Base-by-base conservation (phyloP, 257 asterid genomes). In the Petunia axillaris region DNA sequence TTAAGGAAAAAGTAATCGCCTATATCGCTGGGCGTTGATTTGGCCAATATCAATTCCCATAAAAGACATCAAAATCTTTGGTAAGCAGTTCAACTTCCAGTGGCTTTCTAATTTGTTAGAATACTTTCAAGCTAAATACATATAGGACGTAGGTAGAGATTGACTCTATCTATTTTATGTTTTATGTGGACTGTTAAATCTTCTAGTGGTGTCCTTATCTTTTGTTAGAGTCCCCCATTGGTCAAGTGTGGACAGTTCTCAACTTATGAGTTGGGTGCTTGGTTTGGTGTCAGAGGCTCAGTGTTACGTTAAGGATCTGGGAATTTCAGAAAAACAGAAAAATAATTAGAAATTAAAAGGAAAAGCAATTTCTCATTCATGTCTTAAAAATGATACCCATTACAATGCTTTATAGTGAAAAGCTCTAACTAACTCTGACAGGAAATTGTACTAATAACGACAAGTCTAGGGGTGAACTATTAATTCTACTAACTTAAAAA, bases 231-330 rank as follows among this genome's bases (percentile, higher is more conserved):
- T 73, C 59, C 16, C 35, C 48, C 10, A 11, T 36, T 35, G 4
- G 25, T 73, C 77, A 73, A 50, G 73, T 39, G 52, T 57, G 63
- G 63, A 40, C 35, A 39, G 6, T 64, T 64, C 73, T 64, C 50
- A 38, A 25, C 41, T 39, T 10, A 64, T 13, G 50, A 64, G 25
- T 25, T 25, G 25, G 25, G 25, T 25, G 25, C 25, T 25, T 25
- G 25, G 25, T 25, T 25, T 25, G 15, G 8, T 5, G 25, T 25
- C 25, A 25, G 14, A 54, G 63, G 16, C 63, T 57, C 36, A 4
- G 25, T n/a, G n/a, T n/a, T n/a, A n/a, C n/a, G n/a, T n/a, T n/a
- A n/a, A n/a, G n/a, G n/a, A n/a, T n/a, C n/a, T n/a, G n/a, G n/a
- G n/a, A n/a, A n/a, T n/a, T n/a, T n/a, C n/a, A n/a, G n/a, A n/a